Evolutionary conservation across 768 basidiomycete species (phyloP), one percentile per base, ranked within the genome.

Genomic region (Kwoniella botswanensis): DNA sequence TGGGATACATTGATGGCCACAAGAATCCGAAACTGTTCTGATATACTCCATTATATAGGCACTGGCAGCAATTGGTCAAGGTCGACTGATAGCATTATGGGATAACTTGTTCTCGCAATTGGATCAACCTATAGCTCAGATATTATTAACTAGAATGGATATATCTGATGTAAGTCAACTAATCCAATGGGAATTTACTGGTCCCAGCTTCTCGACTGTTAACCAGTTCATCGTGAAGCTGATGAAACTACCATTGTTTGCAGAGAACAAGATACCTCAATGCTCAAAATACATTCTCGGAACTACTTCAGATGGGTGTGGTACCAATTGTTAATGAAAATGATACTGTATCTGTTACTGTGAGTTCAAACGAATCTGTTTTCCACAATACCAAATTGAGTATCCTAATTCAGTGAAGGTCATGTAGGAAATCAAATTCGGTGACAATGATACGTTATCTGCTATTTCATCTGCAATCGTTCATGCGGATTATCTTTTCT

Each of bases 281-380:
- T 81, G 97, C 96, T 0, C 93, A 94, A 67, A 98, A 97, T 77
- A 98, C 97, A 0, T 88, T 99, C 83, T 90, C 91, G 44, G 94
- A 98, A 77, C 86, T 99, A 12, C 85, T 99, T 29, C 89, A 88
- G 3, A 92, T 98, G 91, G 96, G 95, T 17, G 93, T 98, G 0
- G 90, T 99, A 1, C 97, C 97, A 2, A 98, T 99, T 73, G 94
- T 99, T 65, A 99, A 99, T 83, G 97, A 99, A 84, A 99, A 99
- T 77, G 97, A 99, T 82, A 98, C 97, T 0, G 90, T 99, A 44
- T 96, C 95, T 24, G 97, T 99, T 69, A 94, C 93, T 85, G 94
- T 96, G 81, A 74, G 77, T 24, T 62, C 0, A 29, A 6, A 29
- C 2, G 29, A 29, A 4, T 0, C 3, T 29, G 2, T 29, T 29